Conservation (phyloP, 78 protist genomes). For the Anaeramoeba flamelloides region DNA sequence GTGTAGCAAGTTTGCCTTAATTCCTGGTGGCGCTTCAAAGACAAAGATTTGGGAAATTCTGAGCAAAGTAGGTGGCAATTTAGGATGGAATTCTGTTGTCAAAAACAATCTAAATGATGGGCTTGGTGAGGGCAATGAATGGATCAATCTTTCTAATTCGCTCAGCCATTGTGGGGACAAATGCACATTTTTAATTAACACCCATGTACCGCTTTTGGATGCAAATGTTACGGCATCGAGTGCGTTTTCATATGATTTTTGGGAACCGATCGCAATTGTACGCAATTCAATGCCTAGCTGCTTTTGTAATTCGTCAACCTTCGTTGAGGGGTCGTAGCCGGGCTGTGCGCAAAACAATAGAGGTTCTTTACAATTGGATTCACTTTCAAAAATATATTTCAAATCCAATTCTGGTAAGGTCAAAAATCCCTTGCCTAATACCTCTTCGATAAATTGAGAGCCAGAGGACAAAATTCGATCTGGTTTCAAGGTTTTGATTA, state of each 20-base stretch:
- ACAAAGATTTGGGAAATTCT: conserved; percentile 50
- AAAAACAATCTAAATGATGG: conserved; percentile 79
- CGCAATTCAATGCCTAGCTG: not conserved
- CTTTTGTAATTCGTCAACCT: conserved; percentile 37
- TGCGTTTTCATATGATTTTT: conserved; percentile 70
- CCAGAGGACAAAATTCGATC: conserved; percentile 34
- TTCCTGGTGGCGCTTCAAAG: conserved; percentile 85
- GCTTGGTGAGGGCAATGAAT: too few species aligned
- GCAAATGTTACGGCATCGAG: conserved; percentile 58
- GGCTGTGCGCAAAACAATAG: conserved; percentile 55
- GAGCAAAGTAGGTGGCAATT: conserved; percentile 60
- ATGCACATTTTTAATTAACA: conserved; percentile 87
- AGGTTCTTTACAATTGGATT: conserved; percentile 39
- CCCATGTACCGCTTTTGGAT: conserved; percentile 53
- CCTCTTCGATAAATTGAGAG: conserved; percentile 15
- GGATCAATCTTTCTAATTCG: conserved; percentile 69
- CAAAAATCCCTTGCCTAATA: conserved; percentile 46
- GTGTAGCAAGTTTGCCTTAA: conserved; percentile 52
- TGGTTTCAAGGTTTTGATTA: conserved; percentile 56
- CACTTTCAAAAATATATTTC: conserved; percentile 12
- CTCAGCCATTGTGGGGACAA: conserved; percentile 75
- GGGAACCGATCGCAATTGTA: conserved; percentile 83
- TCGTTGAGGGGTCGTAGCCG: conserved; percentile 69
- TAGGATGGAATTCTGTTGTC: conserved; percentile 65
- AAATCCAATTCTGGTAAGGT: conserved; percentile 23